Evolutionary conservation across 352 stramenopile species (phyloP).

Genomic region (Blastocystis hominis): DNA sequence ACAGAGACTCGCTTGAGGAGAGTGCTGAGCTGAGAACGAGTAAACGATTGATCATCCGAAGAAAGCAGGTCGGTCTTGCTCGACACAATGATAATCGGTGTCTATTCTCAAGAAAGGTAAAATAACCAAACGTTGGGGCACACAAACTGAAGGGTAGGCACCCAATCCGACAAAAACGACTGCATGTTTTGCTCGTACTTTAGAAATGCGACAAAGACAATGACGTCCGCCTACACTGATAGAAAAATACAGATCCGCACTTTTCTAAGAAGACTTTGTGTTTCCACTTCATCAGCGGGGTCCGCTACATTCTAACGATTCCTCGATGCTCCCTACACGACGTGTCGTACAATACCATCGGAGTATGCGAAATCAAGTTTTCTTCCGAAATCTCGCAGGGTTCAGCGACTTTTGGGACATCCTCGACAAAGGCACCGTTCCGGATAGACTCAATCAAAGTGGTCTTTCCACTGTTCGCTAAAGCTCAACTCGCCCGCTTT

Average conservation of each 20-base stretch:
- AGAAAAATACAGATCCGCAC: neutral
- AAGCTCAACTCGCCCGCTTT: neutral
- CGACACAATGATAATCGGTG: neutral
- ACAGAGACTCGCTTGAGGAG: neutral
- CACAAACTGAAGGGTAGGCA: neutral
- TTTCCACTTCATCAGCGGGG: neutral
- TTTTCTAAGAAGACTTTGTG: neutral
- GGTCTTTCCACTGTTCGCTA: slow-evolving; percentile 43
- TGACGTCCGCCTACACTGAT: slow-evolving; percentile 1
- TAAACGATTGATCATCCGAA: neutral
- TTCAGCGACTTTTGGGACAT: neutral
- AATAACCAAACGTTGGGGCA: neutral
- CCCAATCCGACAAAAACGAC: neutral
- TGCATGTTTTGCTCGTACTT: neutral
- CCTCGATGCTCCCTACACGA: neutral
- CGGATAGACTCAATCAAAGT: neutral
- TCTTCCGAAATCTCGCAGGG: neutral
- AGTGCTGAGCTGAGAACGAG: neutral
- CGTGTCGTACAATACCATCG: slow-evolving; percentile 13
- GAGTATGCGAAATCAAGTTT: neutral
- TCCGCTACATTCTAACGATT: neutral
- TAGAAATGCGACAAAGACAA: neutral
- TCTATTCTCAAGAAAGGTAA: neutral
- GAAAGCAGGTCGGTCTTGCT: neutral
- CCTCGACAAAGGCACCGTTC: neutral